Conservation (phyloP, 768 basidiomycete species). For the Sporobolomyces roseus region DNA sequence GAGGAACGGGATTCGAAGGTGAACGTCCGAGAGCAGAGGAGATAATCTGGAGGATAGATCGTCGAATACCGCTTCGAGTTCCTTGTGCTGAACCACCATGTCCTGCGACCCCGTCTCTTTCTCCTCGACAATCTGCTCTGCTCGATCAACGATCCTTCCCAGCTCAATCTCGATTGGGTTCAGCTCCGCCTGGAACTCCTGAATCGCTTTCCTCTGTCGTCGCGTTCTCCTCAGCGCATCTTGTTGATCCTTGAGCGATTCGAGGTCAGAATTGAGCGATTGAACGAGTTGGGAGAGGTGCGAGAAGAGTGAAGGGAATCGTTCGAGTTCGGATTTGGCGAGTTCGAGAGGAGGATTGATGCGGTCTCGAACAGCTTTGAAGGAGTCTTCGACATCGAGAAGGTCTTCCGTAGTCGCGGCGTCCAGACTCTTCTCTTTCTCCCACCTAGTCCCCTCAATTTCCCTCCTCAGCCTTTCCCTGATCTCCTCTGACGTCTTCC, state of each 20-base stretch:
- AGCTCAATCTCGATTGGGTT: background rate
- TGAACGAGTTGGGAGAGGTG: background rate
- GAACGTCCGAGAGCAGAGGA: slow-evolving; percentile 1
- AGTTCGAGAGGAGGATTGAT: background rate
- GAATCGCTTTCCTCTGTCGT: background rate
- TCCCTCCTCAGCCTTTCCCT: background rate
- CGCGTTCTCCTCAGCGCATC: background rate
- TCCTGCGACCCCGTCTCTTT: background rate
- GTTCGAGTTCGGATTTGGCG: background rate
- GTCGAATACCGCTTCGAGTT: background rate
- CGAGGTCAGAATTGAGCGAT: background rate
- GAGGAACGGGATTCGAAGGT: slow-evolving; percentile 11
- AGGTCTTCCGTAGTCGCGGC: background rate
- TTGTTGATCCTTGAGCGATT: background rate
- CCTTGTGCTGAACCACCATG: background rate
- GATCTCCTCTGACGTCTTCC: background rate
- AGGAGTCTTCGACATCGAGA: background rate
- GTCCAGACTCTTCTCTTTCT: background rate
- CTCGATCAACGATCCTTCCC: background rate
- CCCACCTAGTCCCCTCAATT: background rate
- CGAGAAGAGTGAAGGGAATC: background rate
- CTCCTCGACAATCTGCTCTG: too few species aligned
- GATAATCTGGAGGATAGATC: background rate
- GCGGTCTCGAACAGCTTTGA: too few species aligned
- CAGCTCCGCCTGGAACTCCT: background rate